Base-by-base conservation (phyloP, 176 grass and related monocot species). In the Bromus sterilis region DNA sequence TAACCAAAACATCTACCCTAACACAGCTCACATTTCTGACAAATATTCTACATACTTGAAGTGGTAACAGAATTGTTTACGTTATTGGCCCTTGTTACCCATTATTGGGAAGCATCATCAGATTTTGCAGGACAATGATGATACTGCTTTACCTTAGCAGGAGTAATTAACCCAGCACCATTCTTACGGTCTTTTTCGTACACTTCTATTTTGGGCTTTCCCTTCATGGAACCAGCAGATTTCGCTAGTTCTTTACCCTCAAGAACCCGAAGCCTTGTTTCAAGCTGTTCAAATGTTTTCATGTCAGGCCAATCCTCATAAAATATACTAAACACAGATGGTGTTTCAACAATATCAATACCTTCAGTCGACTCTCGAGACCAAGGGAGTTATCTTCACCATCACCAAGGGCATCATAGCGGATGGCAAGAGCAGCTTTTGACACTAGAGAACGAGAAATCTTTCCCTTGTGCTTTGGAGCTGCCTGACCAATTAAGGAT, bases 111-210 rank as follows among this genome's bases (percentile, higher is more conserved):
- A 80, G 5, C 15, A 63, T 63, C 7, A 23, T 33, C 5, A 26
- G 10, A 31, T 34, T 43, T 79, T n/a, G 65, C 33, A 49, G 37
- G 11, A 73, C 13, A 69, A 35, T 11, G 11, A 34, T 68, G 75
- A 44, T 39, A 57, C 21, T 40, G 35, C 48, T 44, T 83, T 76
- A 98, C 95, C 90, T 91, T 94, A 64, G 95, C 86, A 80, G 88
- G 76, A 76, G 92, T 91, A 24, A 91, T 89, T 71, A 95, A 80
- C 67, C 95, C 95, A 70, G 86, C 41, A 33, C 95, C 90, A 32
- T 91, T 94, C 92, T 95, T 98, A 74, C 84, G 16, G 28, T 98
- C 92, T 71, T 98, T 98, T 40, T 90, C 92, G 60, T 98, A 98
- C 18, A 85, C 42, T 78, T 98, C 90, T 78, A 95, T 98, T 86